phyloP scores from a whole-genome alignment of 75 land plant species.

The Pinus taeda region DNA sequence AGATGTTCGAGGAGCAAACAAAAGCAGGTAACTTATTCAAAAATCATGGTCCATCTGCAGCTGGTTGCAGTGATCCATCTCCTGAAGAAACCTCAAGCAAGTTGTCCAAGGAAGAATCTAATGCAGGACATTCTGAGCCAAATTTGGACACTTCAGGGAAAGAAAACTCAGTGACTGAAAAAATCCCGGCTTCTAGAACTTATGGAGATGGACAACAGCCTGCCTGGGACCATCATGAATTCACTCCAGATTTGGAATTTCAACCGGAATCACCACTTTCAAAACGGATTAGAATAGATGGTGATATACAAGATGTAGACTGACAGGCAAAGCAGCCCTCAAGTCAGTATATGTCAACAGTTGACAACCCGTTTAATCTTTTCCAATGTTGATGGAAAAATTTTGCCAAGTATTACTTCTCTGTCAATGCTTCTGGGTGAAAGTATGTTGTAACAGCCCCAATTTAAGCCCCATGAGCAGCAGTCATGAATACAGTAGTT shows the following conservation, averaged over 20 bases:
- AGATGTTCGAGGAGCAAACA: conserved; percentile 81
- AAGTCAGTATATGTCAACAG: neutral
- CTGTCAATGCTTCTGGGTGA: neutral
- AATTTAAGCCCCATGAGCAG: neutral
- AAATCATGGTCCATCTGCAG: conserved; percentile 17
- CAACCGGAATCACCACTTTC: neutral
- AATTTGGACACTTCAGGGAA: neutral
- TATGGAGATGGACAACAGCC: conserved; percentile 2
- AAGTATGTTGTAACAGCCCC: neutral
- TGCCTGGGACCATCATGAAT: neutral
- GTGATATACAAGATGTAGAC: neutral
- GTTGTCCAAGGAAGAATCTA: neutral
- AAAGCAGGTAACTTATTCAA: conserved; percentile 29
- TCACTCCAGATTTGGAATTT: neutral
- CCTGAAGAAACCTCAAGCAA: conserved; percentile 5
- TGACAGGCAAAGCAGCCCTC: neutral
- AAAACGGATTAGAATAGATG: neutral
- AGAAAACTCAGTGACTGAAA: neutral
- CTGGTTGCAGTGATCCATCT: conserved; percentile 17
- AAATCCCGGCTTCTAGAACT: neutral
- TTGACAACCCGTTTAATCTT: neutral
- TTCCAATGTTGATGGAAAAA: neutral
- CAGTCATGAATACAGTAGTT: neutral
- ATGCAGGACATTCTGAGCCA: neutral
- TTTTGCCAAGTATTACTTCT: neutral